These are phyloP conservation scores for Senecio squalidus DNA, from an alignment of 140 eudicot species.

Conservation along the genomic window DNA sequence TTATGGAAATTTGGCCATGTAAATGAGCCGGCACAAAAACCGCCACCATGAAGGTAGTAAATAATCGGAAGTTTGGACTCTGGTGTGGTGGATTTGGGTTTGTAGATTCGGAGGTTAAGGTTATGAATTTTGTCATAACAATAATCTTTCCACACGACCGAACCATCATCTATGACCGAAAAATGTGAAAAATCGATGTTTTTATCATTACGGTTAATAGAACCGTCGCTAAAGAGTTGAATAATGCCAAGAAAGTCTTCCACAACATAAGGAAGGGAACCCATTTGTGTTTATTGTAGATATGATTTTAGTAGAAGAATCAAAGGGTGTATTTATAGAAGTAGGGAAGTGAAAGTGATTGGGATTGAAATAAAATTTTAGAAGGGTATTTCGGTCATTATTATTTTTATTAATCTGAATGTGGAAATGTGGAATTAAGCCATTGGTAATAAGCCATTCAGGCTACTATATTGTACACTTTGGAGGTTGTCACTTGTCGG, in stretches of 20 bases:
- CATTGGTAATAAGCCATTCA: no score
- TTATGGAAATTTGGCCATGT: constrained; percentile 74
- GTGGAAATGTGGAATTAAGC: constrained; percentile 4
- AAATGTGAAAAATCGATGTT: constrained; percentile 21
- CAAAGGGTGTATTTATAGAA: constrained; percentile 23
- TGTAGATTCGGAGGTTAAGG: constrained; percentile 64
- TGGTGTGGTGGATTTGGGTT: constrained; percentile 27
- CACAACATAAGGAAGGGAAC: constrained; percentile 48
- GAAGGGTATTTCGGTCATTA: constrained; percentile 10
- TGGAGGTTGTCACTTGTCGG: constrained; percentile 16
- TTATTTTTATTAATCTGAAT: no score
- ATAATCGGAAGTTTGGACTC: constrained; percentile 42
- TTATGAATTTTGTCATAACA: constrained; percentile 35
- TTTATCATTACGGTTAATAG: constrained; percentile 39
- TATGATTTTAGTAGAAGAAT: constrained; percentile 5
- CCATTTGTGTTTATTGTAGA: constrained; percentile 23
- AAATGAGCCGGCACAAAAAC: constrained; percentile 72
- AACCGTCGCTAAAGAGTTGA: constrained; percentile 65
- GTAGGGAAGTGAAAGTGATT: neutral
- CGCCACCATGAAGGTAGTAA: constrained; percentile 77
- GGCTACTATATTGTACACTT: no score
- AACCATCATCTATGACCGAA: constrained; percentile 45
- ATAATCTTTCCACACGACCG: constrained; percentile 55
- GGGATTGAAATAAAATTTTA: neutral
- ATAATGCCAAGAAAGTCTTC: constrained; percentile 66